phyloP scores from a whole-genome alignment of 441 rosid species.

The Mallotus repandus region DNA sequence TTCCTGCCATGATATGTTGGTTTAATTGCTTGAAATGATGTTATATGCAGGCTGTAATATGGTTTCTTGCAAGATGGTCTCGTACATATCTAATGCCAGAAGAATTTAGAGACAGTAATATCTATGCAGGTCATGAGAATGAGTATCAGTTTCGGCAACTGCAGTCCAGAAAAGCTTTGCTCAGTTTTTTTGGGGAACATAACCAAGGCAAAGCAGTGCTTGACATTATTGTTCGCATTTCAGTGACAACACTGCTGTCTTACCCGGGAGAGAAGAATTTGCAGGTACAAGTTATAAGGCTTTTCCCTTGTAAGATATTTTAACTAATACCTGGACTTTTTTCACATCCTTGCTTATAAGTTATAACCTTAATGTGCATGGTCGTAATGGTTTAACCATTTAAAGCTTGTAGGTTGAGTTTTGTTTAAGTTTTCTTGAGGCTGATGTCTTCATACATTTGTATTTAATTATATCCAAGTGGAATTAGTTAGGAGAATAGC shows the following conservation, averaged over 20 bases:
- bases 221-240: constrained; percentile 76
- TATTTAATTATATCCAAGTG: not conserved
- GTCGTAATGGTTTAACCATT: not conserved
- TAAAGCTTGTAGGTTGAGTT: not conserved
- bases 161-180: constrained; percentile 57
- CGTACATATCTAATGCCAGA: constrained; percentile 79
- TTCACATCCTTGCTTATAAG: not conserved
- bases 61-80: constrained; percentile 98
- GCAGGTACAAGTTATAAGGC: constrained; percentile 57
- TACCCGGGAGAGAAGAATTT: constrained; percentile 95
- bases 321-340: not conserved
- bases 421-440: not conserved
- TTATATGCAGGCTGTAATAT: constrained; percentile 72
- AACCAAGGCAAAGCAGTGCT: constrained; percentile 80
- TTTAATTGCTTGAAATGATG: constrained; percentile 28
- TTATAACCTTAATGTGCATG: constrained; percentile 9
- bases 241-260: constrained; percentile 70
- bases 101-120: constrained; percentile 42
- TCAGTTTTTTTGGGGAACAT: constrained; percentile 73
- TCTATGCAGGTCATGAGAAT: constrained; percentile 42
- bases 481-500: not conserved
- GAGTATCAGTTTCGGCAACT: constrained; percentile 47
- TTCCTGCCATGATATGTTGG: constrained; percentile 17
- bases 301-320: constrained; percentile 13
- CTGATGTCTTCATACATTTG: not conserved